These are phyloP conservation scores for Mortierella hygrophila DNA, from an alignment of 192 early-diverging fungal genomes.

Conservation along the genomic window DNA sequence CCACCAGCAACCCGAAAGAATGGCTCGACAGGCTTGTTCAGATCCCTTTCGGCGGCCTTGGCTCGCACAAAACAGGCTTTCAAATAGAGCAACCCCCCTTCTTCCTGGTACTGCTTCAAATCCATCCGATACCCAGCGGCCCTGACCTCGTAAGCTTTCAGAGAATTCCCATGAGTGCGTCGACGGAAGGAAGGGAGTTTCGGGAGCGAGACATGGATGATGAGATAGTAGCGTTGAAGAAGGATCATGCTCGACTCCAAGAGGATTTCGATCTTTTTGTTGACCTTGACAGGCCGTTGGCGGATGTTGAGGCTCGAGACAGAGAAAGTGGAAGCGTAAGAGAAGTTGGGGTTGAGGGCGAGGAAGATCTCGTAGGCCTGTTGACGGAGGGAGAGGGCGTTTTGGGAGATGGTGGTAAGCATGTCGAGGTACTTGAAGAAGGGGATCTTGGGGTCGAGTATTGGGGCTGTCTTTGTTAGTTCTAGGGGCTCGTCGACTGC, in stretches of 20 bases:
- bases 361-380: constrained; percentile 7
- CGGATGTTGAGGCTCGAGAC: no score
- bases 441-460: constrained; percentile 24
- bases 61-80: background rate
- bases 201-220: constrained; percentile 16
- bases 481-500: background rate
- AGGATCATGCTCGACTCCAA: constrained; percentile 26
- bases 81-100: background rate
- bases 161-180: background rate
- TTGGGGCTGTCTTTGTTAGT: background rate
- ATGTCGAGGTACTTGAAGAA: constrained; percentile 25
- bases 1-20: background rate
- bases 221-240: constrained; percentile 11
- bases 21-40: background rate
- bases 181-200: constrained; percentile 12
- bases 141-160: background rate
- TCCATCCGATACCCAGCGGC: background rate
- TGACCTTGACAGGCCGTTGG: background rate
- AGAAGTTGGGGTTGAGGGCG: constrained; percentile 1
- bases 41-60: background rate
- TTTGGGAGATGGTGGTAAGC: background rate
- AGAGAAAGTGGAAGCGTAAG: background rate
- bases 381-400: background rate
- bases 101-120: constrained; percentile 9
- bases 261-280: background rate